Percentiles rank a stretch among this genome's conserved stretches.
Conservation (phyloP, 352 stramenopile species). For the Phytophthora cactorum region DNA sequence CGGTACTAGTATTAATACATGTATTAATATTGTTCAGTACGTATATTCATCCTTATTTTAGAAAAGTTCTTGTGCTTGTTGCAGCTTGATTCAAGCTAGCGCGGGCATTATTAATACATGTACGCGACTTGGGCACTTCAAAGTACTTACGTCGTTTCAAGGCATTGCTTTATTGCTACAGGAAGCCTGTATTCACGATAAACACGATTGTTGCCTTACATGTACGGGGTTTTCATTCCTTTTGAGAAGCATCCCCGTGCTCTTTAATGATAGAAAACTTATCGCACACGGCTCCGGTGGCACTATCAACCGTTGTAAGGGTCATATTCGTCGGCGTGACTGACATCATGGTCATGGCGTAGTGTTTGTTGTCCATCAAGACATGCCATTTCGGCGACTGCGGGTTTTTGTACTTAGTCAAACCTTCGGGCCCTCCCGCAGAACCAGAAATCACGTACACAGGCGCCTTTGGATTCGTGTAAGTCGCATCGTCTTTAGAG, state of each 20-base stretch:
- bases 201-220: no score
- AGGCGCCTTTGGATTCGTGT: conserved; percentile 51
- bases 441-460: conserved; percentile 58
- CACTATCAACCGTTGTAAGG: conserved; percentile 32
- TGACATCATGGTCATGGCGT: conserved; percentile 12
- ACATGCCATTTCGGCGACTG: conserved; percentile 33
- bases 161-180: no score
- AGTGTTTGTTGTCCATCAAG: conserved; percentile 36
- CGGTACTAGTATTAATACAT: no score
- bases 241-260: neutral
- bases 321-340: conserved; percentile 37
- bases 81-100: no score
- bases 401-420: conserved; percentile 25
- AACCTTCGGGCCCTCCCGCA: conserved; percentile 40
- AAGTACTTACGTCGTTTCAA: no score
- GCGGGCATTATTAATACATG: no score
- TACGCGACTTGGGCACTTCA: no score
- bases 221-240: neutral
- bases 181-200: no score
- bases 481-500: conserved; percentile 37
- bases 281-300: conserved; percentile 28
- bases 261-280: conserved; percentile 52
- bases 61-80: no score
- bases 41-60: no score
- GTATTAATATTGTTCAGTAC: no score